Evolutionary conservation across 495 filamentous ascomycete genomes (phyloP).

Genomic region (Talaromyces thailandensis): DNA sequence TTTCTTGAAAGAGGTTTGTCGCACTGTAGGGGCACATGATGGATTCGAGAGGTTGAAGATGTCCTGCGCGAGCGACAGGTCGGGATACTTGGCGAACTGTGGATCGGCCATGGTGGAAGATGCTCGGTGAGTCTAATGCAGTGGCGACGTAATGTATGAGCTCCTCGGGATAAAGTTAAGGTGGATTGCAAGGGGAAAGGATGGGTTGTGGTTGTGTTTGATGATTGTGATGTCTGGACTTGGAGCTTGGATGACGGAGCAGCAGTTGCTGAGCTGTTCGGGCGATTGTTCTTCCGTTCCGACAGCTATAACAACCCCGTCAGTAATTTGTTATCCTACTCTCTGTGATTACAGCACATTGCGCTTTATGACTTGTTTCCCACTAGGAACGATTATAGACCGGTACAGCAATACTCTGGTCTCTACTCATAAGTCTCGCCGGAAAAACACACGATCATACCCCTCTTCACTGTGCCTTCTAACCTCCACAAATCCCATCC

Average conservation of each 20-base stretch:
- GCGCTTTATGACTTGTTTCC: neutral
- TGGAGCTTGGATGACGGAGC: neutral
- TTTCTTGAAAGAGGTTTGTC: constrained; percentile 68
- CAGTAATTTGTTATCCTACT: neutral
- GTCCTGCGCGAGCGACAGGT: constrained; percentile 86
- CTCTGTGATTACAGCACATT: constrained; percentile 21
- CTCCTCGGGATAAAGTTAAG: neutral
- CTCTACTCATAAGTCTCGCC: neutral
- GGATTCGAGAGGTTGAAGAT: constrained; percentile 96
- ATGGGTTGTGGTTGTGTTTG: neutral
- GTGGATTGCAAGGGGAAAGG: neutral
- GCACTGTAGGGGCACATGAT: constrained; percentile 54
- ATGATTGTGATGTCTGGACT: neutral
- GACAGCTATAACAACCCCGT: neutral
- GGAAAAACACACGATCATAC: neutral
- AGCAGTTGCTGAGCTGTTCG: neutral
- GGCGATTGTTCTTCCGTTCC: constrained; percentile 1
- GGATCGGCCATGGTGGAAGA: constrained; percentile 80
- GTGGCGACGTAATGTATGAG: neutral
- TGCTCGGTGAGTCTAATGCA: neutral
- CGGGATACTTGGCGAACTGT: constrained; percentile 90
- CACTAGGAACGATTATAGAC: neutral
- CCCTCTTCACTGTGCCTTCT: constrained; percentile 13
- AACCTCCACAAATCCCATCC: constrained; percentile 24
- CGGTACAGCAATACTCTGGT: neutral